These are phyloP conservation scores for Gastrolobium bilobum DNA, from an alignment of 306 rosid genomes.

Conservation along the genomic window DNA sequence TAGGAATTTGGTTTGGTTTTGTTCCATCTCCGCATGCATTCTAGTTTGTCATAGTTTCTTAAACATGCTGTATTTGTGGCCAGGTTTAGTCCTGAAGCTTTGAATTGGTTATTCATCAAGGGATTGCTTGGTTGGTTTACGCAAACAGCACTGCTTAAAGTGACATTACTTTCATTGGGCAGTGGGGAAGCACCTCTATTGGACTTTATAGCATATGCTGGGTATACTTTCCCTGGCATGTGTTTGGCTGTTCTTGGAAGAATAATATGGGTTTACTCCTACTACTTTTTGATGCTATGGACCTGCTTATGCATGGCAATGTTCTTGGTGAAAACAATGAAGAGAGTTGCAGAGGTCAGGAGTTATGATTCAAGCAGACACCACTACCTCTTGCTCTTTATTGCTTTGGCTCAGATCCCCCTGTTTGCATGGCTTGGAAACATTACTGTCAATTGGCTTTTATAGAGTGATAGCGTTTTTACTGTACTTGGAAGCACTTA, in stretches of 20 bases:
- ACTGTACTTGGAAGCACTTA: slow-evolving; percentile 39
- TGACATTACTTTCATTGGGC: slow-evolving; percentile 79
- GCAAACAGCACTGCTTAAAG: slow-evolving; percentile 82
- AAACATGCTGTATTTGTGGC: slow-evolving; percentile 28
- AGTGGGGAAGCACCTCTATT: slow-evolving; percentile 88
- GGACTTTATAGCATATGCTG: slow-evolving; percentile 88
- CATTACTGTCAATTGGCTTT: slow-evolving; percentile 86
- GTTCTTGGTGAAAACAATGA: slow-evolving; percentile 95
- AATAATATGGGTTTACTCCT: slow-evolving; percentile 70
- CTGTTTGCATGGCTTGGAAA: slow-evolving; percentile 95
- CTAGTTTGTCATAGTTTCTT: slow-evolving; percentile 29
- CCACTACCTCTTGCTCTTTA: slow-evolving; percentile 92
- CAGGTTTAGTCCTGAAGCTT: slow-evolving; percentile 97
- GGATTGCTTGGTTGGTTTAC: slow-evolving; percentile 93
- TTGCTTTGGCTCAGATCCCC: slow-evolving; percentile 94
- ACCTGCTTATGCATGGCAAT: slow-evolving; percentile 94
- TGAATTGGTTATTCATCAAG: slow-evolving; percentile 92
- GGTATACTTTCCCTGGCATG: slow-evolving; percentile 83
- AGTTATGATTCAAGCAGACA: slow-evolving; percentile 90
- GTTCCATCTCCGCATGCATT: not conserved
- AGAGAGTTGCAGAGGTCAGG: slow-evolving; percentile 93
- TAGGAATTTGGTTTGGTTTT: not conserved
- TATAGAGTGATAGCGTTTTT: slow-evolving; percentile 42
- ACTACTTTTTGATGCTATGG: slow-evolving; percentile 92
- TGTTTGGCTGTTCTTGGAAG: slow-evolving; percentile 86